Base-by-base conservation (phyloP, 164 flowering plant species). In the Hamamelis virginiana region DNA sequence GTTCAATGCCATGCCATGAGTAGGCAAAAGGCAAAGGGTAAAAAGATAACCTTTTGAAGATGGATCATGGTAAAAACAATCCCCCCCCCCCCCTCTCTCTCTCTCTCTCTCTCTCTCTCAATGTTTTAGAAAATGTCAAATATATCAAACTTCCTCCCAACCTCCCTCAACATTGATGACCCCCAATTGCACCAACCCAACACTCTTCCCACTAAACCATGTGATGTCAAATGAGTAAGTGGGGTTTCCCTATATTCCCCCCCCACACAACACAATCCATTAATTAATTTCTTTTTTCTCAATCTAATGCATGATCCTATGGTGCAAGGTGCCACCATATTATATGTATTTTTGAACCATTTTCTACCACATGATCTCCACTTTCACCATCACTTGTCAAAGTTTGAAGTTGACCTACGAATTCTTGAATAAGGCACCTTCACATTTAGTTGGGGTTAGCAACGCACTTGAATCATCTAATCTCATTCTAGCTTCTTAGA, bases 1-100 rank as follows among this genome's bases (percentile, higher is more conserved):
- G 69, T 74, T 65, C 68, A 55, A 19, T 76, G 78, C 78, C 77
- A 26, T 75, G 72, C 75, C 45, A 69, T 77, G 66, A 73, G 43
- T 75, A 66, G 74, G 67, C 82, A 76, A 78, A 75, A 72, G 64
- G 66, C 63, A 62, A 73, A 57, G 27, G 43, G 28, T 51, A 21
- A 72, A 69, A 56, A 18, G n/a, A 50, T 9, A n/a, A 50, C 55
- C 22, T 51, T 51, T 51, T 51, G 52, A 68, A 33, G 8, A 48
- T 27, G 28, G 50, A 26, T 44, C 43, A 3, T 19, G 56, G 21
- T 45, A 58, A 58, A 47, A 63, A 45, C n/a, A n/a, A n/a, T n/a
- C n/a, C n/a, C n/a, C n/a, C n/a, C n/a, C n/a, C n/a, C n/a, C n/a
- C n/a, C n/a, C n/a, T n/a, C n/a, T n/a, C n/a, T n/a, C n/a, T n/a